A percentile compares a stretch with the other conserved stretches of the same genome.
phyloP scores from a whole-genome alignment of 139 green algal genomes.

The Coelastrella sp. region DNA sequence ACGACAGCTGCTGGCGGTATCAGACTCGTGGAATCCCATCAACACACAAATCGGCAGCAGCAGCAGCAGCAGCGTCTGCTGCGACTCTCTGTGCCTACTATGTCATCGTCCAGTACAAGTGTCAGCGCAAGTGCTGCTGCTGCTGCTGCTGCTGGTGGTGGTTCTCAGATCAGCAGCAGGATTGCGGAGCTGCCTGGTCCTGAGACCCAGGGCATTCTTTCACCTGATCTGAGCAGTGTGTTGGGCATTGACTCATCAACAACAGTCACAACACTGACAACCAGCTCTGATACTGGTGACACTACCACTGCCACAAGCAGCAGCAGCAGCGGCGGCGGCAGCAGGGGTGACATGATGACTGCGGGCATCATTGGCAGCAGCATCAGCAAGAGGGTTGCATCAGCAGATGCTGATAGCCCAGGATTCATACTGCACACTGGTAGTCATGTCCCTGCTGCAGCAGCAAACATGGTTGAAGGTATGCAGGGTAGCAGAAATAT shows the following conservation, averaged over 20 bases:
- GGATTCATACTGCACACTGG: no score
- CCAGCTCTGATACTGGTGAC: no score
- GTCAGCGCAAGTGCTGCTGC: background rate
- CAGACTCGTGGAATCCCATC: background rate
- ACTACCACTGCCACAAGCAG: background rate
- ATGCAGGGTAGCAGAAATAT: no score
- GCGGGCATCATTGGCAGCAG: conserved; percentile 7
- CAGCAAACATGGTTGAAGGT: no score
- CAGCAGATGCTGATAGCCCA: no score
- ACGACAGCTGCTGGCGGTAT: background rate
- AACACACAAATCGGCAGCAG: no score
- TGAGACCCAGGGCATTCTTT: background rate
- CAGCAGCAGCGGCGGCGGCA: background rate
- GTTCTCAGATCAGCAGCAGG: background rate
- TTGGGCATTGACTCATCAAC: background rate
- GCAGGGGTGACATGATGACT: background rate
- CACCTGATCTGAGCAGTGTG: background rate
- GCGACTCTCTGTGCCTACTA: background rate
- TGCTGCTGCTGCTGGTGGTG: background rate
- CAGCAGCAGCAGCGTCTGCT: background rate
- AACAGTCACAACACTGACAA: no score
- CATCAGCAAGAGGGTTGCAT: background rate
- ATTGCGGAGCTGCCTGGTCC: no score
- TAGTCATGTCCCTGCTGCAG: no score
- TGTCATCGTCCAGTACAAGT: background rate